These are phyloP conservation scores for Chaetomium sp. DNA, from an alignment of 2,329 filamentous ascomycete species.

Conservation along the genomic window DNA sequence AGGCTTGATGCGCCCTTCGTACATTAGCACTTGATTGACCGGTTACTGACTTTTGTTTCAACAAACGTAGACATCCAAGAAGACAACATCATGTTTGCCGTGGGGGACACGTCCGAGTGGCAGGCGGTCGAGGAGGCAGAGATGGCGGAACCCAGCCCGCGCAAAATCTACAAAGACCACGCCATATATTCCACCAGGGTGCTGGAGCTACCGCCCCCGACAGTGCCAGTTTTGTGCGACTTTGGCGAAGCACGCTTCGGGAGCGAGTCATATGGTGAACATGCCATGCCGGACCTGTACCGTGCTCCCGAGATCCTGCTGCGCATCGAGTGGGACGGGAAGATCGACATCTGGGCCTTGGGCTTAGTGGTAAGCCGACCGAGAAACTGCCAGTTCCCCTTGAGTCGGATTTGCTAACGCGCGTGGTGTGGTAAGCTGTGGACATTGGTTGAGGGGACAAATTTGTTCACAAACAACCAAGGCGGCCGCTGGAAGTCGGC, in stretches of 20 bases:
- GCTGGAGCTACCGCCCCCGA: background rate
- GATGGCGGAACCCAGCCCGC: conserved; percentile 10
- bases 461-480: background rate
- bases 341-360: conserved; percentile 25
- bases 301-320: conserved; percentile 21
- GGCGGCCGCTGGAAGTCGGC: conserved; percentile 3
- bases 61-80: conserved; percentile 18
- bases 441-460: background rate
- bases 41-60: too few species aligned
- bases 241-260: conserved; percentile 25
- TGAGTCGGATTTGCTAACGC: background rate
- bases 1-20: too few species aligned
- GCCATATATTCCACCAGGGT: conserved; percentile 8
- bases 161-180: conserved; percentile 19
- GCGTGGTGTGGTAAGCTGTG: background rate
- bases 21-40: too few species aligned
- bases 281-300: conserved; percentile 22
- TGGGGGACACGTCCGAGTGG: background rate
- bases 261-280: conserved; percentile 9
- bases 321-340: conserved; percentile 14
- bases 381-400: too few species aligned
- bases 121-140: conserved; percentile 18
- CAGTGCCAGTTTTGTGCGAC: conserved; percentile 15
- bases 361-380: background rate
- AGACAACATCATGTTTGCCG: conserved; percentile 21